Evolutionary conservation across 2,329 filamentous ascomycete genomes (phyloP).

Genomic region (Daldinia eschscholtzii): DNA sequence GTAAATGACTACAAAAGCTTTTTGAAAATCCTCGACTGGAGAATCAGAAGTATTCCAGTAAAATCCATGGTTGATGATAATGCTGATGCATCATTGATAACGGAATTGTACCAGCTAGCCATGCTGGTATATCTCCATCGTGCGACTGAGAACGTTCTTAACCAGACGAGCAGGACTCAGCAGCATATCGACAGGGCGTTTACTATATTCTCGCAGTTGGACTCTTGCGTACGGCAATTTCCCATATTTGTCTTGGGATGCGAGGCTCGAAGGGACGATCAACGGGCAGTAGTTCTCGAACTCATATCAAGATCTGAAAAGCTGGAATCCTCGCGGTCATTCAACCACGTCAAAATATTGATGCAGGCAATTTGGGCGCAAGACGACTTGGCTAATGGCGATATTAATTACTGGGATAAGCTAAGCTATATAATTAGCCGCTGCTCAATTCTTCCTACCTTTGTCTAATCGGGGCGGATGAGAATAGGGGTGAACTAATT

Average conservation of each 20-base stretch:
- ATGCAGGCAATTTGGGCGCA: slow-evolving; percentile 54
- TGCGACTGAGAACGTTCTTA: slow-evolving; percentile 32
- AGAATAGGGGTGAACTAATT: neutral
- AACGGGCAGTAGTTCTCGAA: slow-evolving; percentile 46
- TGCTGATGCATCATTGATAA: neutral
- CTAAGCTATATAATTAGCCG: slow-evolving; percentile 37
- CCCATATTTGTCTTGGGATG: slow-evolving; percentile 48
- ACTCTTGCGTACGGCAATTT: slow-evolving; percentile 46
- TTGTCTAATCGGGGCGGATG: slow-evolving; percentile 53
- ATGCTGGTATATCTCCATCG: slow-evolving; percentile 52
- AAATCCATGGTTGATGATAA: neutral
- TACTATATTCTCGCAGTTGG: slow-evolving; percentile 38
- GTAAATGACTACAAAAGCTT: neutral
- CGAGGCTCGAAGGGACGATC: slow-evolving; percentile 48
- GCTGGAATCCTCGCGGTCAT: slow-evolving; percentile 36
- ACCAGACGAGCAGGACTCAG: slow-evolving; percentile 25
- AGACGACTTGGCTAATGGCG: slow-evolving; percentile 49
- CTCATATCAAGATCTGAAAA: slow-evolving; percentile 49
- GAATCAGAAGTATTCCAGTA: neutral
- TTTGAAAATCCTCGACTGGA: slow-evolving; percentile 1
- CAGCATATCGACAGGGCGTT: slow-evolving; percentile 48
- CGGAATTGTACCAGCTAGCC: slow-evolving; percentile 49
- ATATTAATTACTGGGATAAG: slow-evolving; percentile 30
- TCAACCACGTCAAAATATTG: slow-evolving; percentile 43
- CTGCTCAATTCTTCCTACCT: slow-evolving; percentile 39